Evolutionary conservation across 2,329 filamentous ascomycete genomes (phyloP), one percentile per base, ranked within the genome.

Genomic region (Pleoardoris graminearum): DNA sequence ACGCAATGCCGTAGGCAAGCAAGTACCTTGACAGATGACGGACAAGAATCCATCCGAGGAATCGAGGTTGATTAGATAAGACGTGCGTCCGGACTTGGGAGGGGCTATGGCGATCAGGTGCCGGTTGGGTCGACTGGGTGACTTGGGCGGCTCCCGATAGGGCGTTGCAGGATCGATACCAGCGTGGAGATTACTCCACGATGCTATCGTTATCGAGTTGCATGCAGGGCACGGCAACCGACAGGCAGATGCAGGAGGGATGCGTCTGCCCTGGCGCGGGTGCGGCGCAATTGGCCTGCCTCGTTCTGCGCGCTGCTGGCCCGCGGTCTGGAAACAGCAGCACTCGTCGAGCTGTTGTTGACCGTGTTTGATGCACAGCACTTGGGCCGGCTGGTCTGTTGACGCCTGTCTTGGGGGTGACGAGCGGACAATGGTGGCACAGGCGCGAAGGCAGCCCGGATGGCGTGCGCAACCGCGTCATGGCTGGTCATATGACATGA

Each of bases 221-320:
- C 30, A 47, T 47, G 44, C 44, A 47, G 44, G 33, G 43, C 43
- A 46, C 43, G 32, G 43, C 43, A n/a, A 46, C 43, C 43, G 43
- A 46, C 39, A 27, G 22, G 14, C 43, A 16, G 23, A 25, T 30
- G 39, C 39, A 30, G 25, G n/a, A 30, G 39, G 16, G 35, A 21
- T 3, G 35, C n/a, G 35, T 37, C 35, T 4, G 35, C 35, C 12
- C 35, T 7, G 17, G 35, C 16, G 17, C 35, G 6, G n/a, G n/a
- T n/a, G 12, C 37, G 5, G 7, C 12, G 33, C 33, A 36, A n/a
- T 8, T 36, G 30, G 30, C 30, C 30, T 10, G 12, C 30, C 11
- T n/a, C n/a, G n/a, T n/a, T n/a, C n/a, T n/a, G n/a, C n/a, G n/a
- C n/a, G n/a, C n/a, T n/a, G n/a, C n/a, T n/a, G n/a, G n/a, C n/a